Evolutionary conservation across 129 eudicot genomes (phyloP).

Genomic region (Dittrichia graveolens): DNA sequence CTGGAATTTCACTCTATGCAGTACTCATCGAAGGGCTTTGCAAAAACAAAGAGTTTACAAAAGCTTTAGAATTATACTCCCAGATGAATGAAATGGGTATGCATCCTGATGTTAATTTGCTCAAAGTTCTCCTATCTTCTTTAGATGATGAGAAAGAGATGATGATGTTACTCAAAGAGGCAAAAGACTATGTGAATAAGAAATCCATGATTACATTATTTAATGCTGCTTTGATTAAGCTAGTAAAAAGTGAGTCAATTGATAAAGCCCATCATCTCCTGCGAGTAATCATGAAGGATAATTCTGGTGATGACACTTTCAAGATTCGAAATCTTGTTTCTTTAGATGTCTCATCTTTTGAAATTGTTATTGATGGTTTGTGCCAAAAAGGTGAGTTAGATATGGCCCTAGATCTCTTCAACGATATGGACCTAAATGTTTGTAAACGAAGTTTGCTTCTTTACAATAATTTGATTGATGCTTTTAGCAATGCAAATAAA

Average conservation of each 20-base stretch:
- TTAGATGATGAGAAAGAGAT: constrained; percentile 50
- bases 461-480: constrained; percentile 65
- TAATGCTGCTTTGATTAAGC: constrained; percentile 50
- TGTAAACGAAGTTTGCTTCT: constrained; percentile 55
- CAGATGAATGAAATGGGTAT: constrained; percentile 56
- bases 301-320: constrained; percentile 21
- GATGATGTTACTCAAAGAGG: constrained; percentile 46
- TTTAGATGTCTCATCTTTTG: constrained; percentile 53
- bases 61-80: constrained; percentile 52
- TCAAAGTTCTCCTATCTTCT: constrained; percentile 43
- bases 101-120: constrained; percentile 61
- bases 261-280: constrained; percentile 57
- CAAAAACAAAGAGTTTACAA: constrained; percentile 47
- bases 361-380: constrained; percentile 61
- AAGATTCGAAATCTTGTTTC: constrained; percentile 21
- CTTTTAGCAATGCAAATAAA: constrained; percentile 59
- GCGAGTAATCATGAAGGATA: constrained; percentile 38
- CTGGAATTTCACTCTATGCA: constrained; percentile 61
- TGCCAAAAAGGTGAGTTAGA: constrained; percentile 56
- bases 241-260: constrained; percentile 48
- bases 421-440: constrained; percentile 52
- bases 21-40: constrained; percentile 68
- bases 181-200: constrained; percentile 30
- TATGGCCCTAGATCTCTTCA: constrained; percentile 58
- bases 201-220: constrained; percentile 39